A percentile compares a stretch with the other conserved stretches of the same genome.
Conservation (phyloP, 495 filamentous ascomycete species). For the Hypomontagnella monticulosa region DNA sequence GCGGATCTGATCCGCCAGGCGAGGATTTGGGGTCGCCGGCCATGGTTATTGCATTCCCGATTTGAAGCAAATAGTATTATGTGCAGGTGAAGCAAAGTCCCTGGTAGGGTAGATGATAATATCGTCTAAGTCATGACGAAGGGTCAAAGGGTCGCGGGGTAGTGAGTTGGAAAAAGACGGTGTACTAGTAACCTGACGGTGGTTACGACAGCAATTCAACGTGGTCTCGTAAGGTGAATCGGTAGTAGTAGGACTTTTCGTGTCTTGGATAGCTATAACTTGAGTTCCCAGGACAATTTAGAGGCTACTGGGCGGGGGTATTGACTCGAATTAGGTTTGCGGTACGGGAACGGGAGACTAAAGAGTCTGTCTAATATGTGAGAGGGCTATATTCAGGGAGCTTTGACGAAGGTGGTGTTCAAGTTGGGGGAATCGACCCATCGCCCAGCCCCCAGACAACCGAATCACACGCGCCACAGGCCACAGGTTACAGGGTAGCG, state of each 20-base stretch:
- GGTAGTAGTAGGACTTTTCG: neutral
- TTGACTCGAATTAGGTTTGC: too few relatives aligned
- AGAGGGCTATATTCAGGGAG: constrained; percentile 23
- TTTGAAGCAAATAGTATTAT: constrained; percentile 17
- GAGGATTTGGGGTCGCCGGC: constrained; percentile 11
- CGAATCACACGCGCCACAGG: constrained; percentile 6
- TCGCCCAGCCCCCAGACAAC: too few relatives aligned
- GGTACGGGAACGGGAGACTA: constrained; percentile 10
- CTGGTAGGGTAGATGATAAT: constrained; percentile 12
- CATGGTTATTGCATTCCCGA: constrained; percentile 29
- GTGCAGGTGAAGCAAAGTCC: constrained; percentile 19
- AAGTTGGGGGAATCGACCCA: neutral
- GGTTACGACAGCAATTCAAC: neutral
- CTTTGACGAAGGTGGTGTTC: constrained; percentile 22
- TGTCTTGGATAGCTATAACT: too few relatives aligned
- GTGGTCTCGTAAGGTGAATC: neutral
- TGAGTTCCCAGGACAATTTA: too few relatives aligned
- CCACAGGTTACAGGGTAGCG: too few relatives aligned
- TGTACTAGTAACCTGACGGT: constrained; percentile 6
- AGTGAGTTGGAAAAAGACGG: constrained; percentile 21
- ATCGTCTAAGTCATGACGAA: constrained; percentile 29
- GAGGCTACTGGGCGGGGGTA: too few relatives aligned
- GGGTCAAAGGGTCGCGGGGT: constrained; percentile 6
- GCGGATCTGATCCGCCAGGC: constrained; percentile 20
- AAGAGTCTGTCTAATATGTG: constrained; percentile 14